Evolutionary conservation across 805 yeast genomes (phyloP).

Genomic region (Yarrowia sp.): DNA sequence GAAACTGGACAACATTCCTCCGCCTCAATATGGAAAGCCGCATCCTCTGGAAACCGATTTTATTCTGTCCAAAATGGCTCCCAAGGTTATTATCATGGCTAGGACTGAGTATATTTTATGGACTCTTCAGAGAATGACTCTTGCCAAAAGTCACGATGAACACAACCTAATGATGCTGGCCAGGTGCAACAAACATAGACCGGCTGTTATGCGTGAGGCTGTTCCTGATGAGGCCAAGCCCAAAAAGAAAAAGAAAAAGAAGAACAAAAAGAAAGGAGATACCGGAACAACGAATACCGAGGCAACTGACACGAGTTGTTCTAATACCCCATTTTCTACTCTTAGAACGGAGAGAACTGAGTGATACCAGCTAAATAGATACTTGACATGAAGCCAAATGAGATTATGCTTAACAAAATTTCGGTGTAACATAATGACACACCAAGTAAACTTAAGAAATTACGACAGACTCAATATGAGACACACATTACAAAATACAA

Average conservation of each 20-base stretch:
- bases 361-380: no score
- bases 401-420: no score
- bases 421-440: no score
- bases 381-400: no score
- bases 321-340: neutral
- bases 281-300: neutral
- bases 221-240: neutral
- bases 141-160: neutral
- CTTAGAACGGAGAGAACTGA: no score
- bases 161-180: neutral
- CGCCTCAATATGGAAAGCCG: neutral
- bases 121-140: neutral
- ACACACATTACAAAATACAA: no score
- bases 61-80: neutral
- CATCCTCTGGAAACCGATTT: neutral
- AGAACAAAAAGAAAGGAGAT: neutral
- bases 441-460: no score
- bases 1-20: neutral
- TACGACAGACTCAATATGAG: no score
- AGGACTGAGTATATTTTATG: neutral
- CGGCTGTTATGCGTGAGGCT: no score
- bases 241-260: neutral
- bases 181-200: neutral
- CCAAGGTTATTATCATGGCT: neutral
- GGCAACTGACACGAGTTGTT: no score